phyloP scores from a whole-genome alignment of 768 basidiomycete species.

The Lactifluus subvellereus region DNA sequence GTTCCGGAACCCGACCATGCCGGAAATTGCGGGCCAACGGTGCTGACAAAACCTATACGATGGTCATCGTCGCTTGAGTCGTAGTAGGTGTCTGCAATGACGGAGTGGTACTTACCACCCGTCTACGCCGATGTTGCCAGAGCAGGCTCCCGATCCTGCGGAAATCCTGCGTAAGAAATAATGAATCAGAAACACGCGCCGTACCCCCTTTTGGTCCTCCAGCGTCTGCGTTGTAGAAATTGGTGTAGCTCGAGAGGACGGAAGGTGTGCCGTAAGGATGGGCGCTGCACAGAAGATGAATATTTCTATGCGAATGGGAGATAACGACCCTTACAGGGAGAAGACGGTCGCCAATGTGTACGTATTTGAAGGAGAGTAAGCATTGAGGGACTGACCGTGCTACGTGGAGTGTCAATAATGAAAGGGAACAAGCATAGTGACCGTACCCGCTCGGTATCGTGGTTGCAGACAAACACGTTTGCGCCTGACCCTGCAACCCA shows the following conservation, averaged over 20 bases:
- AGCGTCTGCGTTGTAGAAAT: conserved; percentile 43
- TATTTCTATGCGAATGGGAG: not conserved
- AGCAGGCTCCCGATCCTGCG: conserved; percentile 45
- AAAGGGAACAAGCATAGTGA: not conserved
- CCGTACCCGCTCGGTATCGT: conserved; percentile 58
- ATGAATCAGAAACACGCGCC: not conserved
- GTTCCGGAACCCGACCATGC: conserved; percentile 59
- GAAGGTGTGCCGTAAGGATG: conserved; percentile 64
- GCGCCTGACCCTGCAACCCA: conserved; percentile 51
- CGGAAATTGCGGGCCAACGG: conserved; percentile 49
- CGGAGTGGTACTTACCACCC: conserved; percentile 37
- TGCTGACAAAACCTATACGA: conserved; percentile 51
- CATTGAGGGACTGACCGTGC: conserved; percentile 51
- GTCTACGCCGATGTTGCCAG: conserved; percentile 43
- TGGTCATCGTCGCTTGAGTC: too few relatives aligned
- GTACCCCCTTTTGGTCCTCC: conserved; percentile 57
- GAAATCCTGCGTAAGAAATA: not conserved
- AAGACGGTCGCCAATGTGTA: conserved; percentile 57
- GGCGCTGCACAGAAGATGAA: conserved; percentile 30
- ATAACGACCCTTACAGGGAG: conserved; percentile 37
- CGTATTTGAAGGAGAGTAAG: conserved; percentile 58
- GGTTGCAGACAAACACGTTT: conserved; percentile 64
- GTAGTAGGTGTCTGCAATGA: not conserved
- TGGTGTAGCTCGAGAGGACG: conserved; percentile 51
- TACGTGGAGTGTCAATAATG: conserved; percentile 12